Evolutionary conservation across 257 asterid species (phyloP).

Genomic region (Orobanche coerulescens): DNA sequence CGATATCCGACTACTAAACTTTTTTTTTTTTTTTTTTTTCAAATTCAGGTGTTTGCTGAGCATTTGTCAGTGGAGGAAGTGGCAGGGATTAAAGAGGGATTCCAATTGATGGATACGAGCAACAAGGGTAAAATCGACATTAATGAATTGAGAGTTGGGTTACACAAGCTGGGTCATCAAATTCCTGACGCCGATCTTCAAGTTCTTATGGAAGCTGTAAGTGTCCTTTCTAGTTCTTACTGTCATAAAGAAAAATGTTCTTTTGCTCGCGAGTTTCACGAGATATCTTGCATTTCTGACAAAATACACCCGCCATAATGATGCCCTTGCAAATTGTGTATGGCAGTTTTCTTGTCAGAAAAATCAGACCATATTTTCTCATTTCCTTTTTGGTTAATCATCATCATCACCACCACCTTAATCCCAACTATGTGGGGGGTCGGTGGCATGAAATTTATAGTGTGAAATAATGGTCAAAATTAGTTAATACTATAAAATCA

Average conservation of each 20-base stretch:
- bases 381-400: no score
- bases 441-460: no score
- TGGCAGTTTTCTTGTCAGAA: neutral
- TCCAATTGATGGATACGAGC: constrained; percentile 43
- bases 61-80: constrained; percentile 55
- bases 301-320: no score
- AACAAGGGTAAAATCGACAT: constrained; percentile 49
- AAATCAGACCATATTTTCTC: neutral
- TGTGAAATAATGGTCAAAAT: no score
- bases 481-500: no score
- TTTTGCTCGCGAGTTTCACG: neutral
- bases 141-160: constrained; percentile 40
- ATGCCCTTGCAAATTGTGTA: neutral
- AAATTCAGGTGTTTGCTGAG: constrained; percentile 49
- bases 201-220: constrained; percentile 58
- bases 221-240: constrained; percentile 11
- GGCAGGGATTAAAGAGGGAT: constrained; percentile 45
- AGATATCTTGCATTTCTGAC: no score
- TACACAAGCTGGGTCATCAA: constrained; percentile 56
- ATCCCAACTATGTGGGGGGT: no score
- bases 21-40: no score
- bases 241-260: neutral
- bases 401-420: no score
- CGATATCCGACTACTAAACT: no score
- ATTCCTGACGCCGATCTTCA: constrained; percentile 47